Evolutionary conservation across 2,329 filamentous ascomycete species (phyloP).

Genomic region (Ascochyta koolunga): DNA sequence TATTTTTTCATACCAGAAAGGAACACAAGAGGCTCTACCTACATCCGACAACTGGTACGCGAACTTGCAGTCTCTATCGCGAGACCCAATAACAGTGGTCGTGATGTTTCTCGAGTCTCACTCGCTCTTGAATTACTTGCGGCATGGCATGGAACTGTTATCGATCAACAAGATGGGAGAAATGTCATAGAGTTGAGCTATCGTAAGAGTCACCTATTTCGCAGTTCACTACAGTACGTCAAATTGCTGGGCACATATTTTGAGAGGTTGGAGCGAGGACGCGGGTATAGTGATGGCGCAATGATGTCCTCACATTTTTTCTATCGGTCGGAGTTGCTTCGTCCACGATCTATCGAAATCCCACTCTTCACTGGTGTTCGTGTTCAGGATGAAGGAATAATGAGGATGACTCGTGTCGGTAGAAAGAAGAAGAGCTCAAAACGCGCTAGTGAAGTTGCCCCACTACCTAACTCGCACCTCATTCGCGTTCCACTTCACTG

Average conservation of each 20-base stretch:
- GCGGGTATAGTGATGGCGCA: neutral
- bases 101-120: constrained; percentile 3
- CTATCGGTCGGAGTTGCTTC: neutral
- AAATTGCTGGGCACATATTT: constrained; percentile 18
- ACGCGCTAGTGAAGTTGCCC: constrained; percentile 1
- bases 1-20: no score
- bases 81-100: neutral
- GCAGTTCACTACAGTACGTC: constrained; percentile 15
- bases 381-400: neutral
- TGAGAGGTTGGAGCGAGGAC: neutral
- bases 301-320: neutral
- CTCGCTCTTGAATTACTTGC: constrained; percentile 10
- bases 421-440: neutral
- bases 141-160: constrained; percentile 6
- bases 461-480: neutral
- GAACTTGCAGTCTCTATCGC: no score
- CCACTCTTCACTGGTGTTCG: constrained; percentile 9
- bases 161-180: neutral
- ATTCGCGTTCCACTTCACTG: no score
- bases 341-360: neutral
- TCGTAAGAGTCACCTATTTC: constrained; percentile 15
- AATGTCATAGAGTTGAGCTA: constrained; percentile 4
- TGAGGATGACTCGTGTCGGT: no score
- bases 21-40: no score
- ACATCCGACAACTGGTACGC: no score